Evolutionary conservation across 805 yeast species (phyloP), one percentile per base, ranked within the genome.

Genomic region (Metschnikowia continentalis): DNA sequence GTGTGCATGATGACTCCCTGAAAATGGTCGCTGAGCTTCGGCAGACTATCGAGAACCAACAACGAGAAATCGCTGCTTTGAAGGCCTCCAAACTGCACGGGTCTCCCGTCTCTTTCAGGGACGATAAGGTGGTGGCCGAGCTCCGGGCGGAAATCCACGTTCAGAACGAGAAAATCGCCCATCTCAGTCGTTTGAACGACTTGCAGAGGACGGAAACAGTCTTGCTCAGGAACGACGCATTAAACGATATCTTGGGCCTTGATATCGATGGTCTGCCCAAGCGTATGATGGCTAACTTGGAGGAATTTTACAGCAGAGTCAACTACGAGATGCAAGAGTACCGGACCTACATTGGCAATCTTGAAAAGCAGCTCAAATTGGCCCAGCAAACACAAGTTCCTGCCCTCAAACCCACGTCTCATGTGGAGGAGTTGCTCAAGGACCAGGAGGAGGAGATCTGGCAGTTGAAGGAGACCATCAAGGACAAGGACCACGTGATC

Each of bases 401-500:
- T 8, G 17, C n/a, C 5, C n/a, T 7, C 32, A 11, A 17, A 11
- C 20, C 14, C 19, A 19, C 11, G 20, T 36, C 8, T 7, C 41
- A 5, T 36, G 55, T 1, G 54, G 68, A 68, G 23, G 62, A 67
- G 32, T 58, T 81, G 7, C 59, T 83, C 50, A 74, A 74, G 54
- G 87, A 84, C 41, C 84, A 83, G 57, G 84, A 80, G 88, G 66
- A 83, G 44, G 92, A 87, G 60, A 80, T 90, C 13, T 59, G 68
- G 43, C 89, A 83, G 46, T 71, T 91, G 56, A 77, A 78, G 58
- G 84, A 81, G 46, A 74, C 79, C 41, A 61, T 88, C 36, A 76
- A 78, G 42, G 88, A 86, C 55, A 90, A 90, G 65, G 96, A 90
- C 58, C 82, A 83, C 42, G 84, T 90, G 55, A 87, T 90, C 51